Base-by-base conservation (phyloP, 1,139 yeast species). In the Taiozyma onychis region DNA sequence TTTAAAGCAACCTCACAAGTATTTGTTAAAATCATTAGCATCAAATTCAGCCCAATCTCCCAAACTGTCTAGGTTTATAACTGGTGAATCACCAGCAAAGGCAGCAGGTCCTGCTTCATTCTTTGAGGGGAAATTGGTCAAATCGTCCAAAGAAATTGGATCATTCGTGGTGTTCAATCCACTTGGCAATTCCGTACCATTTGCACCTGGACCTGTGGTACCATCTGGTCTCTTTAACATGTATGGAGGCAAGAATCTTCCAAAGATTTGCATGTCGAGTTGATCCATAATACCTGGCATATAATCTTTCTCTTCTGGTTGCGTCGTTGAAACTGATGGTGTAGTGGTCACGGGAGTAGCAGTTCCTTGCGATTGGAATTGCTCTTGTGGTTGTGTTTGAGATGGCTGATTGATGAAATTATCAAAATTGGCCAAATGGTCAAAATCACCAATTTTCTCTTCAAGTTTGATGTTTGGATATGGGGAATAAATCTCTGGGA, bases 241-340 rank as follows among this genome's bases (percentile, higher is more conserved):
- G 61, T 87, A 88, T 1, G 95, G 95, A 4, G 96, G 96, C 49
- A 88, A 66, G 58, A 85, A 83, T 47, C 87, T 73, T 1, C 96
- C 96, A 70, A 89, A 88, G 14, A 89, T 76, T 63, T 88, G 93
- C 54, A 88, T 80, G 65, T 89, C 96, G 45, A 88, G 70, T 58
- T 84, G 85, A 65, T 88, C 96, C 74, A 88, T 84, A 21, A 86
- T 84, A 6, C 95, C 95, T 2, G 93, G 89, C 52, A 85, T 75
- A 60, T 87, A 87, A 24, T 45, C 35, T 22, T 50, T 49, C 42
- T 50, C 52, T 24, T 39, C 43, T 14, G 27, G 10, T 24, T 39
- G 28, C 2, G 27, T 24, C 2, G 6, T 21, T 18, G 22, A 11
- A 9, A 18, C 24, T 6, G 41, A 18, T 11, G 41, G 14, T 13